Evolutionary conservation across 139 green algal genomes (phyloP), one percentile per base, ranked within the genome.

Genomic region (Volvox africanus): DNA sequence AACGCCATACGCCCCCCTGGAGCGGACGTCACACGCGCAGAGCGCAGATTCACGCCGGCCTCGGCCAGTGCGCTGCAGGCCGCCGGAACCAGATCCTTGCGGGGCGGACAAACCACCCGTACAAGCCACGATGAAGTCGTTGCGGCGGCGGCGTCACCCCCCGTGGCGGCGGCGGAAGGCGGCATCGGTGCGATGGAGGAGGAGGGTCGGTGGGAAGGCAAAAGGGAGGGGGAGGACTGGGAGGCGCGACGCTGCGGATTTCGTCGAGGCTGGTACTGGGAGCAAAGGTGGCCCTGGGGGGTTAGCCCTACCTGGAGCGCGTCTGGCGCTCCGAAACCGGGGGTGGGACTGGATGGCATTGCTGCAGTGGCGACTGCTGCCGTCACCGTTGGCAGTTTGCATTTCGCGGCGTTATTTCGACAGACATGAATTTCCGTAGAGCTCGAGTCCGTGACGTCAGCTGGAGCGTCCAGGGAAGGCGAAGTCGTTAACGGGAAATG

Each of bases 101-200:
- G 79, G 2, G 37, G 79, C 79, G 79, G 79, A 24, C 79, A 85
- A 26, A 85, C 79, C 37, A 85, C 44, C 21, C 79, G 79, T 14
- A 85, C 79, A 26, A 85, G 21, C 79, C 79, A 85, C 11, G 79
- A 85, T 0, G 77, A 62, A 13, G 77, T 17, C 28, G 73, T 32
- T 6, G 2, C 26, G 35, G 21, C 19, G 32, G 33, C 32, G 77
- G 32, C 77, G n/a, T n/a, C n/a, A 22, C 21, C 77, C 18, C 35
- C 33, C 18, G 77, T 0, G n/a, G 77, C 35, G 17, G 33, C 1
- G 18, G 77, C 77, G 35, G 77, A 32, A n/a, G 67, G 44, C 44
- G 44, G 44, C 44, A 55, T 55, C 9, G 44, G 44, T 9, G 44
- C 65, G 65, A 73, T 73, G 21, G 21, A 73, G 65, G 65, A 28